Conservation (phyloP, 441 rosid species). For the Populus tomentosa region DNA sequence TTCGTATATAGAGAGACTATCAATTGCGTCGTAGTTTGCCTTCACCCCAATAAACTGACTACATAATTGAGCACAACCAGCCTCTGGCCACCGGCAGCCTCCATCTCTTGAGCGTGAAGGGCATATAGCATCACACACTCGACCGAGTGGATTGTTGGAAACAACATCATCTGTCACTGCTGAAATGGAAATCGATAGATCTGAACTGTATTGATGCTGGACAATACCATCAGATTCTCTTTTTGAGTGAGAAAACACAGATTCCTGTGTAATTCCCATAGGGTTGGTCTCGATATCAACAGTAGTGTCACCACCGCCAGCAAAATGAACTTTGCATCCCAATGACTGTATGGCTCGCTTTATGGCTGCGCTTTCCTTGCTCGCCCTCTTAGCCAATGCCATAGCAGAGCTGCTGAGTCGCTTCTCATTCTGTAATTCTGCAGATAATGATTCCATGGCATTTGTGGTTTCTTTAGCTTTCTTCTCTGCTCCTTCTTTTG, state of each 20-base stretch:
- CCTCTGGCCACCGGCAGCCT: conserved; percentile 90
- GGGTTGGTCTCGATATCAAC: conserved; percentile 49
- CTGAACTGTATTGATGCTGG: conserved; percentile 46
- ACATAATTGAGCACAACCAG: conserved; percentile 80
- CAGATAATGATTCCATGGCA: conserved; percentile 56
- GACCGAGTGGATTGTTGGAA: conserved; percentile 33
- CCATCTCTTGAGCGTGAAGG: conserved; percentile 72
- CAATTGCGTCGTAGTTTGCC: conserved; percentile 91
- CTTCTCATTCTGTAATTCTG: conserved; percentile 69
- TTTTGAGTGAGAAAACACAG: conserved; percentile 27
- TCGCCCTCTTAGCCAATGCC: conserved; percentile 64
- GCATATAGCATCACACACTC: conserved; percentile 71
- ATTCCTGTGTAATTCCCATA: conserved; percentile 21
- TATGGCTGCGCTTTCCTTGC: conserved; percentile 68
- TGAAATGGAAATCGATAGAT: conserved; percentile 73
- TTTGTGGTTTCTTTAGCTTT: conserved; percentile 52
- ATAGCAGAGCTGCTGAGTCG: conserved; percentile 55
- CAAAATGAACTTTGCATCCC: conserved; percentile 84
- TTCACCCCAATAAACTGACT: conserved; percentile 83
- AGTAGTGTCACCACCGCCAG: conserved; percentile 53
- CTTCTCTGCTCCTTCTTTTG: conserved; percentile 71
- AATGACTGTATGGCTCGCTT: conserved; percentile 79
- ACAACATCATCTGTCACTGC: conserved; percentile 47
- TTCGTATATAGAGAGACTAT: conserved; percentile 70
- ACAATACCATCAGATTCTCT: conserved; percentile 27